Base-by-base conservation (phyloP, 2,329 filamentous ascomycete species). In the Fusarium haematococcum region DNA sequence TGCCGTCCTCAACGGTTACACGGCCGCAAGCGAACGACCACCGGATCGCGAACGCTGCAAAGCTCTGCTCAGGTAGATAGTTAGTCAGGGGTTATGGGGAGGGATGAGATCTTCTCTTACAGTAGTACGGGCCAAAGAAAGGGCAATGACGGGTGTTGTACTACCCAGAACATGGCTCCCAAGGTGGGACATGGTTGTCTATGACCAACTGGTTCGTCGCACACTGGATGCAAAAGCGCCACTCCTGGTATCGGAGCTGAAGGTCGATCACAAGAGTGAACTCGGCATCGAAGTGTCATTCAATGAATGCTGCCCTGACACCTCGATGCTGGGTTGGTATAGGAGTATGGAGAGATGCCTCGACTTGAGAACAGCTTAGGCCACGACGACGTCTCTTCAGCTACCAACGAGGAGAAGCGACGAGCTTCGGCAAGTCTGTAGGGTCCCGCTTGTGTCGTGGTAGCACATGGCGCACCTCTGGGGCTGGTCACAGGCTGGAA, bases 131-230 rank as follows among this genome's bases (percentile, higher is more conserved):
- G 59, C 62, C 59, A 69, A 65, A 76, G 76, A 75, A 78, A 78
- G 69, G 74, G 71, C 74, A 72, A 79, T 82, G 82, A 83, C 80
- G 82, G 83, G 77, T 81, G 81, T 72, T 77, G 84, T 85, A 80
- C 70, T 68, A 84, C 78, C 37, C 50, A 59, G 60, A 39, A 63
- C 56, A 70, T 71, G 65, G 57, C 45, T 62, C 41, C 41, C 50
- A 52, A 61, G 27, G 69, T 75, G 30, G 68, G 63, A 76, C 74
- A 72, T 39, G 57, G 60, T 71, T 71, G 56, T 71, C 67, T 67
- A 69, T 71, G 72, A 54, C 66, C 68, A 62, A 67, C 57, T 65
- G 45, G 63, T 56, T 56, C 50, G 75, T 76, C 45, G 67, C 61
- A 66, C 66, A 52, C 20, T 20, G 62, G n/a, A 65, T 33, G 57